Base-by-base conservation (phyloP, 2,329 filamentous ascomycete species). In the Paraconiothyrium sp. region DNA sequence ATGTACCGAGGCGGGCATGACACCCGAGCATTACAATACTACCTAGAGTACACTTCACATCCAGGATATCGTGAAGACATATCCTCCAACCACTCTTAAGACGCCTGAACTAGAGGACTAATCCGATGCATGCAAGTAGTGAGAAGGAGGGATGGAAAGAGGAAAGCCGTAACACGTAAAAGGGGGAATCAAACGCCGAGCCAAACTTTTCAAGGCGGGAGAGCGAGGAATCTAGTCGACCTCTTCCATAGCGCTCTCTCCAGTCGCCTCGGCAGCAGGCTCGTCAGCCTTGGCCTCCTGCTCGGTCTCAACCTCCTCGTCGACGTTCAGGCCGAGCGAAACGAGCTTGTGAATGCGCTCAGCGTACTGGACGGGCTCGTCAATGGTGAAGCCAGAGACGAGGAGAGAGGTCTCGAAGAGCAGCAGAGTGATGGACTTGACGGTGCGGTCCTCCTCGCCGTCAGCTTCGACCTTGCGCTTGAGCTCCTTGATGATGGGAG, bases 291-390 rank as follows among this genome's bases (percentile, higher is more conserved):
- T 85, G 69, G 83, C 80, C 81, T 87, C 85, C 72, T 84, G 84
- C 63, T 80, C 74, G 60, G 89, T 87, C 83, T 97, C 93, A 60
- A 92, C 89, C 78, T 94, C 91, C 85, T 97, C 94, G 73, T 98
- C 94, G 68, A 99, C 92, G 88, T 98, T 97, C 80, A 99, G 87
- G 75, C 95, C 95, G 67, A 99, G 90, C 73, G 94, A 96, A 70
- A 99, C 94, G 71, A 99, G 93, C 91, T 97, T 97, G 92, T 99
- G 94, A 81, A 99, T 98, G 81, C 95, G 94, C 88, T 97, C 94
- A 70, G 95, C 93, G 81, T 98, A 99, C 83, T 92, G 91, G 74
- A 95, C 93, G 68, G 95, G 95, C 89, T 99, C 95, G 65, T 99
- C 95, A 75, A 99, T 98, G 81, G 95, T 98, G 92, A 99, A 99